Percentiles rank a stretch among this genome's conserved stretches.
Conservation (phyloP, 2,329 filamentous ascomycete genomes). For the Penicillium olsonii region DNA sequence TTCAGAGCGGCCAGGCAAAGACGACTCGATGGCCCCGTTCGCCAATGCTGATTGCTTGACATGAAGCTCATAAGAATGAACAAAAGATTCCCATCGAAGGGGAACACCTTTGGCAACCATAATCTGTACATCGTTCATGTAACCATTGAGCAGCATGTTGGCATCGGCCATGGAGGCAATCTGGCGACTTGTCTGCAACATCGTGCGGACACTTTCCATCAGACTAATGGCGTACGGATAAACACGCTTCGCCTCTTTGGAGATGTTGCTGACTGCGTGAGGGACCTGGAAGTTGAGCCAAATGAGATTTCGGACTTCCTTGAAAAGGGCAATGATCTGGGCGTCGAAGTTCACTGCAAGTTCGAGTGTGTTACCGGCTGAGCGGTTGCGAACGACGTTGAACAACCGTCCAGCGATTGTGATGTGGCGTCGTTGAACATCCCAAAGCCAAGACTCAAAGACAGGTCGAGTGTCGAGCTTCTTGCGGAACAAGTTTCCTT, state of each 20-base stretch:
- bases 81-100: conserved; percentile 95
- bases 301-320: conserved; percentile 92
- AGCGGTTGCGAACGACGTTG: conserved; percentile 81
- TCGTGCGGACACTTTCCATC: conserved; percentile 97
- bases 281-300: conserved; percentile 96
- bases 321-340: conserved; percentile 96
- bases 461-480: conserved; percentile 93
- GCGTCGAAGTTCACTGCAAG: conserved; percentile 94
- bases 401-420: conserved; percentile 92
- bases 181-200: conserved; percentile 81
- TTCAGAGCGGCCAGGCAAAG: conserved; percentile 64
- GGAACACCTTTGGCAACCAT: conserved; percentile 85
- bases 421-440: conserved; percentile 84
- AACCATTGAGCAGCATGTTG: conserved; percentile 82
- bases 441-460: conserved; percentile 92
- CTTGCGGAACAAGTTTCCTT: conserved; percentile 91
- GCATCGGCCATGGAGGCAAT: conserved; percentile 87
- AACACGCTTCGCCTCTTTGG: conserved; percentile 97
- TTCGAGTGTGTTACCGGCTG: conserved; percentile 86
- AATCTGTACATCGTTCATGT: conserved; percentile 84
- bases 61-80: conserved; percentile 92
- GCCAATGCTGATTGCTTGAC: conserved; percentile 65
- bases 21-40: conserved; percentile 61
- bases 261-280: conserved; percentile 90
- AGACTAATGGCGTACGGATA: conserved; percentile 97